Percentiles rank a stretch among this genome's conserved stretches.
Evolutionary conservation across 768 basidiomycete species (phyloP).

Genomic region (Melanogaster broomeanus): DNA sequence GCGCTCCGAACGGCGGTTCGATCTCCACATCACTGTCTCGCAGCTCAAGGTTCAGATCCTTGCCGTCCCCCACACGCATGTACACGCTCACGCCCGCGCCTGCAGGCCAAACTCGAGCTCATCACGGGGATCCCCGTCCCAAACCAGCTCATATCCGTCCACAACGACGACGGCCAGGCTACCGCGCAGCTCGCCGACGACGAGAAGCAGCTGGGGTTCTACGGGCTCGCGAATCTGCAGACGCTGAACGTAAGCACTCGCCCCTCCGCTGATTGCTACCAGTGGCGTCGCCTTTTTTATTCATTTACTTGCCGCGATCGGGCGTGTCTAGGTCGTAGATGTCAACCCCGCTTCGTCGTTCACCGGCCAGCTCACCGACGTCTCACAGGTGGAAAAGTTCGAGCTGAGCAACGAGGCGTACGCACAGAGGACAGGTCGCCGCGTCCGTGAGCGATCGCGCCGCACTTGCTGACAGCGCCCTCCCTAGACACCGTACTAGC

Average conservation of each 20-base stretch:
- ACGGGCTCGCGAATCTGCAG: conserved; percentile 74
- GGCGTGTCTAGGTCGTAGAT: conserved; percentile 60
- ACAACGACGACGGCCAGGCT: conserved; percentile 54
- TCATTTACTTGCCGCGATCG: background rate
- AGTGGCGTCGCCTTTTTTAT: no score
- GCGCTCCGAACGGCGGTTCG: conserved; percentile 84
- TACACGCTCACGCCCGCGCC: background rate
- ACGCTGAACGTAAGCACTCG: conserved; percentile 68
- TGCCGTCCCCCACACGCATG: background rate
- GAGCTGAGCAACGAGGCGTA: conserved; percentile 85
- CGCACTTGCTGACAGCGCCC: conserved; percentile 2
- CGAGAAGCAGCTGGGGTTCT: conserved; percentile 66
- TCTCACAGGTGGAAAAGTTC: conserved; percentile 89
- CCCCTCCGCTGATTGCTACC: no score
- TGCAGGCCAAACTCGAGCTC: conserved; percentile 77
- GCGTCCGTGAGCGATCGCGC: background rate
- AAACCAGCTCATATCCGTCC: conserved; percentile 70
- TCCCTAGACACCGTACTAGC: conserved; percentile 80
- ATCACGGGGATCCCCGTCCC: conserved; percentile 86
- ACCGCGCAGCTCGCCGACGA: conserved; percentile 67
- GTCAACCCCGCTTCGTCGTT: conserved; percentile 73
- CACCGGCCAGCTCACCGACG: conserved; percentile 84
- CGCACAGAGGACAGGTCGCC: conserved; percentile 72
- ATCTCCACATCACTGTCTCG: conserved; percentile 69
- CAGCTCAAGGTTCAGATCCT: conserved; percentile 72